These are phyloP conservation scores for Cladosporium colombiae DNA, from an alignment of 2,329 filamentous ascomycete genomes.

Conservation along the genomic window DNA sequence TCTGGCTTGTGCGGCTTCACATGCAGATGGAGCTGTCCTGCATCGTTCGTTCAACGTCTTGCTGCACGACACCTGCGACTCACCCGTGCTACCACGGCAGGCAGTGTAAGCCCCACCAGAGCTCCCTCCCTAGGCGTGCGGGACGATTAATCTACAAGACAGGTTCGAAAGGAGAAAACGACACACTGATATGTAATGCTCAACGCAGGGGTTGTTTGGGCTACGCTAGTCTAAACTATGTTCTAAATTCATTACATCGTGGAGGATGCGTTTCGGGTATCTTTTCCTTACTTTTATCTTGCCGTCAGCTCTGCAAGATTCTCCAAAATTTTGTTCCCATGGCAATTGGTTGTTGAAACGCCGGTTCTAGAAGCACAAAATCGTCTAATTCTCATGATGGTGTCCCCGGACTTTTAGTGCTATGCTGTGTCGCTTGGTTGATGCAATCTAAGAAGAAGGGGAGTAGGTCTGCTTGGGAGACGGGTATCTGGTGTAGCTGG, in stretches of 20 bases:
- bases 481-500: slow-evolving; percentile 33
- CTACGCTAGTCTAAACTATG: neutral
- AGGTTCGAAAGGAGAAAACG: neutral
- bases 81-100: slow-evolving; percentile 1
- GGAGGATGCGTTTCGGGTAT: slow-evolving; percentile 34
- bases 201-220: neutral
- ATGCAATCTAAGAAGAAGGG: slow-evolving; percentile 23
- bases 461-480: slow-evolving; percentile 42
- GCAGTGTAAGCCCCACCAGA: neutral
- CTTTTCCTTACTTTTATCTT: slow-evolving; percentile 25
- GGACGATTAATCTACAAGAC: neutral
- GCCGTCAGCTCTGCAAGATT: neutral
- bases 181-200: neutral
- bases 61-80: slow-evolving; percentile 1
- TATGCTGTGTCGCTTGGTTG: neutral
- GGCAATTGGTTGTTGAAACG: slow-evolving; percentile 37
- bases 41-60: slow-evolving; percentile 3
- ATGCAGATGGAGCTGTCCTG: neutral
- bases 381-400: slow-evolving; percentile 8
- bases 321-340: neutral
- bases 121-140: neutral
- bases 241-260: slow-evolving; percentile 29
- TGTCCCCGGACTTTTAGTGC: slow-evolving; percentile 14
- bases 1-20: neutral
- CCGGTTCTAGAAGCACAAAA: slow-evolving; percentile 13